These are phyloP conservation scores for Ascochyta pisi DNA, from an alignment of 2,329 filamentous ascomycete genomes.

Conservation along the genomic window DNA sequence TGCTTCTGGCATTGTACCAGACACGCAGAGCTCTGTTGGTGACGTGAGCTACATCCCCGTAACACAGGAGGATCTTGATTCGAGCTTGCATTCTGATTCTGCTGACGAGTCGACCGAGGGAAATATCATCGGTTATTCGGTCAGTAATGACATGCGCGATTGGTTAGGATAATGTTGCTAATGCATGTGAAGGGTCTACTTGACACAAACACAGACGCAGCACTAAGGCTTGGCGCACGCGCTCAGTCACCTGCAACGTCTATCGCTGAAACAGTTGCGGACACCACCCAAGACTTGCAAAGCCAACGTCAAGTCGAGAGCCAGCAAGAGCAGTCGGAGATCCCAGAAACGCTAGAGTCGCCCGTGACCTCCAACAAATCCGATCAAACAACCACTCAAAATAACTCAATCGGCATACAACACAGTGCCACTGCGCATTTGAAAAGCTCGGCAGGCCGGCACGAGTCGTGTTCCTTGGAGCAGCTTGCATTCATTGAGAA, in stretches of 20 bases:
- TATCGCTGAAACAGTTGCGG: conserved; percentile 38
- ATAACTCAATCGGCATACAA: not conserved
- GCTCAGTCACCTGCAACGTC: conserved; percentile 29
- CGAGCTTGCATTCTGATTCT: not conserved
- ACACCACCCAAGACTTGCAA: conserved; percentile 25
- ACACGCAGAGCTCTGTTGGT: conserved; percentile 36
- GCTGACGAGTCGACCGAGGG: conserved; percentile 14
- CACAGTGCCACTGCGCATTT: not conserved
- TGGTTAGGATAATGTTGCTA: not conserved
- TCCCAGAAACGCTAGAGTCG: conserved; percentile 15
- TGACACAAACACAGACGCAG: conserved; percentile 19
- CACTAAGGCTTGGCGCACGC: conserved; percentile 5
- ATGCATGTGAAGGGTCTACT: conserved; percentile 15
- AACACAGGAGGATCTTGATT: conserved; percentile 29
- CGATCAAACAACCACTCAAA: not conserved
- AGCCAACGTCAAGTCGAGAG: conserved; percentile 16
- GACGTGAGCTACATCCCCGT: conserved; percentile 32
- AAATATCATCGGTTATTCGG: conserved; percentile 19
- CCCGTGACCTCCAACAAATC: not conserved
- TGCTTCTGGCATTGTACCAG: conserved; percentile 32
- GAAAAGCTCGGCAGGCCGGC: not conserved
- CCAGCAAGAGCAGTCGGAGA: conserved; percentile 10
- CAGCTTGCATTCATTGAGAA: not conserved
- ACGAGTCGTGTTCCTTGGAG: not conserved
- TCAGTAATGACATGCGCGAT: not conserved